phyloP scores from a whole-genome alignment of 2,329 filamentous ascomycete genomes.

The Metarhizium brunneum region DNA sequence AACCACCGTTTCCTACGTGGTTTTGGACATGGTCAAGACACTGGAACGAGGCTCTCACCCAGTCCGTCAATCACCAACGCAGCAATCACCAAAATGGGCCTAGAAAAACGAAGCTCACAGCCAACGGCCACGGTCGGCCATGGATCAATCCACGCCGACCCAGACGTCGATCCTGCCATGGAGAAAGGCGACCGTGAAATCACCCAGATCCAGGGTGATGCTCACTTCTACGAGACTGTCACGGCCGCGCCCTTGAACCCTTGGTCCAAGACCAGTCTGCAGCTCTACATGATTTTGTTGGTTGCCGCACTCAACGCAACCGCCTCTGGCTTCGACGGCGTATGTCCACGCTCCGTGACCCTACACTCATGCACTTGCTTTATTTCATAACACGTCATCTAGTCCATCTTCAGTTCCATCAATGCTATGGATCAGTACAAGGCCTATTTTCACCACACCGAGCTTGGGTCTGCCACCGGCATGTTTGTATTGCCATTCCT shows the following conservation, averaged over 20 bases:
- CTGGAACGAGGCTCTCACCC: background rate
- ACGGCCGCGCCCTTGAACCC: slow-evolving; percentile 19
- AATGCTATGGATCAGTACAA: slow-evolving; percentile 22
- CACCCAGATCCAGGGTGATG: slow-evolving; percentile 19
- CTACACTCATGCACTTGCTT: background rate
- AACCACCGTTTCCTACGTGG: background rate
- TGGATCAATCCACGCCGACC: slow-evolving; percentile 9
- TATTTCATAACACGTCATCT: background rate
- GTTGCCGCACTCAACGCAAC: slow-evolving; percentile 27
- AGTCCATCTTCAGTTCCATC: slow-evolving; percentile 22
- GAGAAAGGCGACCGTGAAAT: slow-evolving; percentile 14
- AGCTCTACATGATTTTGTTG: slow-evolving; percentile 26
- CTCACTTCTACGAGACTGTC: slow-evolving; percentile 17
- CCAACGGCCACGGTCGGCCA: slow-evolving; percentile 4
- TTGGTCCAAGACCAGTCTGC: slow-evolving; percentile 24
- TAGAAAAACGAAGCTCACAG: background rate
- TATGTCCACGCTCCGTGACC: slow-evolving; percentile 10
- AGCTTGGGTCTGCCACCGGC: slow-evolving; percentile 19
- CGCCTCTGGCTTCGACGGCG: slow-evolving; percentile 28
- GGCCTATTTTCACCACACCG: slow-evolving; percentile 17
- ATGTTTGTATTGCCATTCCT: slow-evolving; percentile 11
- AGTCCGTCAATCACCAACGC: background rate
- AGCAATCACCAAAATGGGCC: background rate
- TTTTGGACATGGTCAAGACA: background rate
- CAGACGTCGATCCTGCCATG: slow-evolving; percentile 6